Conservation (phyloP, 2,329 filamentous ascomycete species). For the Aspergillus intermedius region DNA sequence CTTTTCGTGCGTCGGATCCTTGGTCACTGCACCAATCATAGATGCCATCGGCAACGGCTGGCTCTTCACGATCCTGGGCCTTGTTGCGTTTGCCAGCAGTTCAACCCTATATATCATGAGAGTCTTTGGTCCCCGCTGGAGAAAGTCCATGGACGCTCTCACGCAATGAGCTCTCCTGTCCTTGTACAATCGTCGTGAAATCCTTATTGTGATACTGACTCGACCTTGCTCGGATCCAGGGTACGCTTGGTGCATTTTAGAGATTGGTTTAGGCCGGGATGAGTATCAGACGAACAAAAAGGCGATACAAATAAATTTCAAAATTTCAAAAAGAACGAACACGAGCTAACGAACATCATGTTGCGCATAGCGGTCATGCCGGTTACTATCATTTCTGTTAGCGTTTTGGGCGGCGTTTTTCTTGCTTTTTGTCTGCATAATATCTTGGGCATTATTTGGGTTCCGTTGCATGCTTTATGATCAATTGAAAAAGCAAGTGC, state of each 20-base stretch:
- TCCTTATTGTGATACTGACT: no score
- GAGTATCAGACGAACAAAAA: background rate
- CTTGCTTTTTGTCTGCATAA: background rate
- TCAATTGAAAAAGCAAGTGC: no score
- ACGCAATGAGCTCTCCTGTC: constrained; percentile 10
- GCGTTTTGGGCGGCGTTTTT: background rate
- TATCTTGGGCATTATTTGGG: background rate
- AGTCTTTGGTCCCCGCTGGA: constrained; percentile 57
- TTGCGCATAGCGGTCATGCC: background rate
- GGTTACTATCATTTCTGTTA: constrained; percentile 1
- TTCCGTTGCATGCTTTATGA: background rate
- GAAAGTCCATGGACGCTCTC: constrained; percentile 52
- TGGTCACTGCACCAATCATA: constrained; percentile 66
- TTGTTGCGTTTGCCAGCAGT: constrained; percentile 53
- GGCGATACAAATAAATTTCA: no score
- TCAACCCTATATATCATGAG: constrained; percentile 57
- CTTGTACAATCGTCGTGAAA: background rate
- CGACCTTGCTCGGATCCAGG: no score
- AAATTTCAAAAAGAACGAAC: no score
- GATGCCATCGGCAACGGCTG: constrained; percentile 66
- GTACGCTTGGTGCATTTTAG: background rate
- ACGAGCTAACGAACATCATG: background rate
- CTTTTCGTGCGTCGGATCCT: constrained; percentile 62
- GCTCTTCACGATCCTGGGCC: constrained; percentile 60
- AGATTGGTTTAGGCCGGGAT: background rate